Evolutionary conservation across 345 rosid species (phyloP), one percentile per base, ranked within the genome.

Genomic region (Brassica juncea): DNA sequence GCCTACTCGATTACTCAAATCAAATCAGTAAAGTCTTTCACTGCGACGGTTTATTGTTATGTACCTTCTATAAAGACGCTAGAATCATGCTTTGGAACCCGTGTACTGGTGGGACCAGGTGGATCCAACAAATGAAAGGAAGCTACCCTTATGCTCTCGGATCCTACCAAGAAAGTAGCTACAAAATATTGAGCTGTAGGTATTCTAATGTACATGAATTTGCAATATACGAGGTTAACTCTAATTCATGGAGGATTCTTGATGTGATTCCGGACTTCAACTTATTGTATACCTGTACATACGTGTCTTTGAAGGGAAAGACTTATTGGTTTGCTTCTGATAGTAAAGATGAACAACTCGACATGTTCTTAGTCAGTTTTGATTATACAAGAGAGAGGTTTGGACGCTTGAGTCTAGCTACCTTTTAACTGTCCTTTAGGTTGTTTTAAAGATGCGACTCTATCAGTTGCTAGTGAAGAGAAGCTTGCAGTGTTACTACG

Each of bases 11-110:
- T 14, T 52, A 52, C 19, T 52, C 57, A n/a, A 52, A 5, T 14
- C 57, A n/a, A 52, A 19, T 52, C 57, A 52, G 2, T 4, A 52
- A 52, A 21, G 64, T 59, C 32, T 25, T 59, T 59, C 64, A 57
- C 64, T 25, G 32, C 32, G 61, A 19, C 28, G 61, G 61, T 4
- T 57, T 57, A 19, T 57, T 57, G 28, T 57, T 57, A 57, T 57
- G 61, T 21, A 57, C 61, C 28, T 52, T 52, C 6, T 1, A 57
- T 21, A 3, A 19, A 0, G 11, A 57, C 4, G 3, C 12, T 57
- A 59, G 64, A 59, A 60, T 60, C 19, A 16, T 63, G 39, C 39
- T 31, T 63, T 63, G 67, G 67, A 63, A 63, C 42, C 42, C 42
- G 21, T 30, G 8, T 32, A 31, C 42, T 14, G 67, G 67, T n/a